Evolutionary conservation across 2,329 filamentous ascomycete species (phyloP).

Genomic region (Phaeosphaeriaceae sp.): DNA sequence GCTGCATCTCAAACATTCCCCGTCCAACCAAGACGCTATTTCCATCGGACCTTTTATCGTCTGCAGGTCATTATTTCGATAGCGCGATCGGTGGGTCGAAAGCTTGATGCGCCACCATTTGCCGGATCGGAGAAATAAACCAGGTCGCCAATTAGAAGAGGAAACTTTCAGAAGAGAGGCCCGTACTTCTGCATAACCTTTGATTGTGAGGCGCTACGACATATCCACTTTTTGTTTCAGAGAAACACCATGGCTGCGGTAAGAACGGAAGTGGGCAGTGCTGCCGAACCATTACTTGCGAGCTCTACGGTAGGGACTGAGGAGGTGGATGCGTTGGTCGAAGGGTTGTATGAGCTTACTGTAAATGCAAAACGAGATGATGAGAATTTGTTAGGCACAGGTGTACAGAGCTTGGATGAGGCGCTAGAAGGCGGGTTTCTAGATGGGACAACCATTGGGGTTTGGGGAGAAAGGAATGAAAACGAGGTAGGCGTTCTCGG

Average conservation of each 20-base stretch:
- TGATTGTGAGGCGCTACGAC: too few species aligned
- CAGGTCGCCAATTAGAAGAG: too few species aligned
- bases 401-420: conserved; percentile 42
- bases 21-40: neutral
- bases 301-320: conserved; percentile 18
- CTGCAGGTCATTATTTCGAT: neutral
- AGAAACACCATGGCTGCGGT: neutral
- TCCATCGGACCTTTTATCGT: neutral
- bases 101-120: too few species aligned
- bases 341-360: neutral
- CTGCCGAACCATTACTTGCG: conserved; percentile 28
- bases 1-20: neutral
- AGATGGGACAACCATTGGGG: conserved; percentile 42
- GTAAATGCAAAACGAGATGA: neutral
- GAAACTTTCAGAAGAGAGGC: too few species aligned
- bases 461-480: conserved; percentile 41
- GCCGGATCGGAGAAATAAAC: too few species aligned
- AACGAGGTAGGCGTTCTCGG: conserved; percentile 26
- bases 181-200: too few species aligned
- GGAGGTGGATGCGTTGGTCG: conserved; percentile 22
- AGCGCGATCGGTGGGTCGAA: too few species aligned
- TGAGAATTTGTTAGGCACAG: conserved; percentile 22
- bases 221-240: too few species aligned
- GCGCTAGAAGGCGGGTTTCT: conserved; percentile 48
- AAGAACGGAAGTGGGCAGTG: too few species aligned